Percentiles rank a stretch among this genome's conserved stretches.
Evolutionary conservation across 169 alveolate species (phyloP).

Genomic region (Cryptosporidium bovis): DNA sequence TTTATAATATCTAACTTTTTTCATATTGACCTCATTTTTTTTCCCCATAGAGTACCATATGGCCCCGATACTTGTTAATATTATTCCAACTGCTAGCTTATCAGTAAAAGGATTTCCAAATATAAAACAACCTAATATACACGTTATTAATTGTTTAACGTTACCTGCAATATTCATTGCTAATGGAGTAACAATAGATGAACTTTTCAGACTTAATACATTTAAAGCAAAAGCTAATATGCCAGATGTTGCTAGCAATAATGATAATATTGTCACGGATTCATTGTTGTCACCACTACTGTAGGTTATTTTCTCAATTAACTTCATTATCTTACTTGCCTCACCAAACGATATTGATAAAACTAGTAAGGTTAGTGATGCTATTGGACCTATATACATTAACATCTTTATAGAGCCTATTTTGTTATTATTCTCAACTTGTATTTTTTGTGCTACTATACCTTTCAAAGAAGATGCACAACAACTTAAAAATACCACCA

Average conservation of each 20-base stretch:
- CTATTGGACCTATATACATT: slow-evolving; percentile 59
- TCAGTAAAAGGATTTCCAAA: slow-evolving; percentile 44
- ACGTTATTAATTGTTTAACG: slow-evolving; percentile 70
- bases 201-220: slow-evolving; percentile 32
- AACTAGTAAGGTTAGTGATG: slow-evolving; percentile 19
- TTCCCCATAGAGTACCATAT: slow-evolving; percentile 48
- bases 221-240: slow-evolving; percentile 45
- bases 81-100: slow-evolving; percentile 44
- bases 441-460: slow-evolving; percentile 59
- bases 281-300: not conserved
- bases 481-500: slow-evolving; percentile 45
- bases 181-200: slow-evolving; percentile 50
- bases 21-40: slow-evolving; percentile 17
- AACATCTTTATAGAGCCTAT: slow-evolving; percentile 56
- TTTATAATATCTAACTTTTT: slow-evolving; percentile 14
- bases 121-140: slow-evolving; percentile 36
- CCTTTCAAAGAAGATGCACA: slow-evolving; percentile 66
- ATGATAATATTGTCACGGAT: not conserved
- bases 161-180: slow-evolving; percentile 76
- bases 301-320: not conserved
- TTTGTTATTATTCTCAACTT: slow-evolving; percentile 32
- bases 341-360: slow-evolving; percentile 44
- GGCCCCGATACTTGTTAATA: slow-evolving; percentile 62
- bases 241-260: slow-evolving; percentile 26
- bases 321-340: not conserved